Evolutionary conservation across 2,329 filamentous ascomycete species (phyloP).

Genomic region (Aspergillus sojae): DNA sequence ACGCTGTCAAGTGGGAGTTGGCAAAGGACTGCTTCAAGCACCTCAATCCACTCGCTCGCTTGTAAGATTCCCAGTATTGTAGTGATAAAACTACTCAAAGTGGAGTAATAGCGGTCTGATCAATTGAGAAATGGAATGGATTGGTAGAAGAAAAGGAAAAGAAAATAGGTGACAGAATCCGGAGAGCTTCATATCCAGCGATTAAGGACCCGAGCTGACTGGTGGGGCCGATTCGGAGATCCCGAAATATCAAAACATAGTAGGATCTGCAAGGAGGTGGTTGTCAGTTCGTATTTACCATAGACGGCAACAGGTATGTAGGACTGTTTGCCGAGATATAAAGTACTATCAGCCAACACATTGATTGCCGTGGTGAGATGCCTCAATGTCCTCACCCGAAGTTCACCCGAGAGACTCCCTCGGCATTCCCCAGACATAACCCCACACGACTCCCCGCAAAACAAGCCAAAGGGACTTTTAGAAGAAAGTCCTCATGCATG

Average conservation of each 20-base stretch:
- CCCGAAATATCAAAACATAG: neutral
- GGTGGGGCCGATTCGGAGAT: neutral
- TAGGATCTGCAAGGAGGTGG: too few relatives aligned
- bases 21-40: too few relatives aligned
- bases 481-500: neutral
- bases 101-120: too few relatives aligned
- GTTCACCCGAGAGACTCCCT: neutral
- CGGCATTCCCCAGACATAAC: neutral
- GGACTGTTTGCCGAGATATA: neutral
- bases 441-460: neutral
- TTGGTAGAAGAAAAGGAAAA: too few relatives aligned
- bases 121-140: too few relatives aligned
- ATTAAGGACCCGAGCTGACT: neutral
- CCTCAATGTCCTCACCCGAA: neutral
- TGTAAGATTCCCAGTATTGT: too few relatives aligned
- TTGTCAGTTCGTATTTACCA: too few relatives aligned
- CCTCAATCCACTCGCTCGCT: too few relatives aligned
- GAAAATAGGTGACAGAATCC: too few relatives aligned
- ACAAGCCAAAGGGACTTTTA: neutral
- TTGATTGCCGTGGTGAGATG: neutral
- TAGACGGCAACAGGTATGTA: neutral
- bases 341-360: neutral
- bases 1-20: too few relatives aligned
- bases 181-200: too few relatives aligned
- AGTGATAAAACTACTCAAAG: too few relatives aligned